Evolutionary conservation across 345 rosid genomes (phyloP), one percentile per base, ranked within the genome.

Genomic region (Eutrema heterophyllum): DNA sequence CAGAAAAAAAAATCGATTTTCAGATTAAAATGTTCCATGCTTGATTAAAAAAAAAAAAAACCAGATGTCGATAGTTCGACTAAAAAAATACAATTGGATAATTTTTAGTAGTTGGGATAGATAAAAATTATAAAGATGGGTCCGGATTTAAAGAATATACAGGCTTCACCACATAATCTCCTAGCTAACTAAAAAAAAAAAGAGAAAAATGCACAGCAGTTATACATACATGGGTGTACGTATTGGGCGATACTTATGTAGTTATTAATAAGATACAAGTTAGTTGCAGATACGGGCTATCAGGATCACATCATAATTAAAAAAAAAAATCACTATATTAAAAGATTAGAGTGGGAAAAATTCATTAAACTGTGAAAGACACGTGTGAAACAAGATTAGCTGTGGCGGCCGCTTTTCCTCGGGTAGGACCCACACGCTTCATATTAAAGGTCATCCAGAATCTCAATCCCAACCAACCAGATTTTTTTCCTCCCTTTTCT

Each of bases 371-470:
- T 10, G 10, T 11, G 48, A 16, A 24, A 14, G 29, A 63, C 88
- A 83, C 86, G 84, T 84, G 93, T 88, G 83, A 88, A 84, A 68
- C 69, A 69, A 71, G 72, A 57, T 71, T 64, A 58, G 54, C 64
- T 66, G 68, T 40, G 78, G 83, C 84, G 86, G 89, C 90, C 77
- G 91, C 91, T 82, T 81, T 79, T 79, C 64, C 45, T 21, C 0
- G 10, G 41, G 60, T 61, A 71, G 87, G 87, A 30, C 79, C 96
- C 83, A 63, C 71, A 29, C 66, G 68, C 44, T 71, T 71, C 67
- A 63, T 2, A 62, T 2, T 62, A 50, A 21, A 60, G 68, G 78
- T 75, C 85, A 78, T 81, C 80, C 78, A 79, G 86, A 84, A 72
- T 83, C 86, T 75, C 62, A 27, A 63, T 48, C 67, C 18, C 67